Base-by-base conservation (phyloP, 495 filamentous ascomycete species). In the Trichoderma asperelloides region DNA sequence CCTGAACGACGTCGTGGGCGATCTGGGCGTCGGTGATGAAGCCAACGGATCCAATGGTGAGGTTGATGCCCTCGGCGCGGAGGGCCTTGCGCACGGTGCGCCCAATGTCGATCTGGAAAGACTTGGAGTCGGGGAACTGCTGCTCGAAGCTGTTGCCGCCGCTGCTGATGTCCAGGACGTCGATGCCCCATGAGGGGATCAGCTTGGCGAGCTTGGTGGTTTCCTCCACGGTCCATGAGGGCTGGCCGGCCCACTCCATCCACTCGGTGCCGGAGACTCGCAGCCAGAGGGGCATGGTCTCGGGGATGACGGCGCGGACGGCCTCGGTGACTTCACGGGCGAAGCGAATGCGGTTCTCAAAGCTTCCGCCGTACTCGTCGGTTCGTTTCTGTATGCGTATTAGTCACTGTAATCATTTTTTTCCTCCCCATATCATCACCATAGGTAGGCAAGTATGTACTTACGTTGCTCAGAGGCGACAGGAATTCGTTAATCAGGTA, bases 211-310 rank as follows among this genome's bases (percentile, higher is more conserved):
- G 79, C 68, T 74, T 70, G 63, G 87, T 80, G 27, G 83, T 89
- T 45, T 89, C 77, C 30, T 83, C 77, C 43, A 92, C 71, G 40
- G 85, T 83, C 91, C 90, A 93, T 49, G 83, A 82, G 13, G 85
- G 85, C 9, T 75, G 69, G 62, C 78, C 75, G 3, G 77, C 70
- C 39, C 79, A 79, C 51, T 87, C 86, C 70, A 93, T 83, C 86
- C 88, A 91, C 71, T 93, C 91, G 0, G 87, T 88, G 11, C 85
- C 84, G 66, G 86, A 89, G 74, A 92, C 84, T 9, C 91, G 84
- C 33, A 91, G 71, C 70, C 90, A 84, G 25, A 93, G 74, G 4
- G 89, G 88, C 80, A 86, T 89, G 0, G 71, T 71, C 9, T 74
- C 74, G 3, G 89, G 89, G 41, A 91, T 85, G 2, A 76, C 79